Evolutionary conservation across 2,329 filamentous ascomycete genomes (phyloP).

Genomic region (Trichoderma endophyticum): DNA sequence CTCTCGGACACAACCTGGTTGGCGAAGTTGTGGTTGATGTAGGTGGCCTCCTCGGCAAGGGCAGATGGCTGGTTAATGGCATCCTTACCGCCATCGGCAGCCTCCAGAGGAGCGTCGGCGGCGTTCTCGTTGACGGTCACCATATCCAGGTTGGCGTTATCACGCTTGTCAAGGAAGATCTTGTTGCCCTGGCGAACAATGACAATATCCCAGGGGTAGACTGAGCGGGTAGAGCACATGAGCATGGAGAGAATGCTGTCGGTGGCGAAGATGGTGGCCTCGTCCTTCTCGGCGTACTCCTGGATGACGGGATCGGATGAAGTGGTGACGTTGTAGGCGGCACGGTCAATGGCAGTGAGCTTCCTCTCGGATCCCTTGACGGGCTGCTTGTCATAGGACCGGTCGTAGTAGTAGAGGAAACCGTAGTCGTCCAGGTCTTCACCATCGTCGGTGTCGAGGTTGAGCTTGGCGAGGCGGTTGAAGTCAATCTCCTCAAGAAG

Average conservation of each 20-base stretch:
- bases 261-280: conserved; percentile 94
- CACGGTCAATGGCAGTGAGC: conserved; percentile 84
- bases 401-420: conserved; percentile 98
- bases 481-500: conserved; percentile 99
- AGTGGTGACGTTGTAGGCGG: conserved; percentile 96
- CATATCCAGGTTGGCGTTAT: conserved; percentile 91
- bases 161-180: conserved; percentile 98
- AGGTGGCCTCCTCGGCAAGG: conserved; percentile 93
- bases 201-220: conserved; percentile 98
- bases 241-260: conserved; percentile 98
- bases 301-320: conserved; percentile 95
- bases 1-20: conserved; percentile 91
- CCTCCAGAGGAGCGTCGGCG: conserved; percentile 87
- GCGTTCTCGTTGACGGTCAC: conserved; percentile 99
- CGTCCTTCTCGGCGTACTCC: conserved; percentile 91
- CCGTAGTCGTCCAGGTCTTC: conserved; percentile 95
- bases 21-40: conserved; percentile 99
- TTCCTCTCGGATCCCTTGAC: conserved; percentile 87
- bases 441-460: conserved; percentile 89
- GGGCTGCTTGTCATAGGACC: conserved; percentile 87
- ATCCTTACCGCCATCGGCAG: conserved; percentile 89
- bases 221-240: conserved; percentile 94
- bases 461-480: conserved; percentile 90
- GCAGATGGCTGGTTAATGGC: conserved; percentile 89
- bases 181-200: conserved; percentile 92